Percentiles rank a stretch among this genome's conserved stretches.
phyloP scores from a whole-genome alignment of 2,329 filamentous ascomycete species.

The Trichoderma oligosporum region DNA sequence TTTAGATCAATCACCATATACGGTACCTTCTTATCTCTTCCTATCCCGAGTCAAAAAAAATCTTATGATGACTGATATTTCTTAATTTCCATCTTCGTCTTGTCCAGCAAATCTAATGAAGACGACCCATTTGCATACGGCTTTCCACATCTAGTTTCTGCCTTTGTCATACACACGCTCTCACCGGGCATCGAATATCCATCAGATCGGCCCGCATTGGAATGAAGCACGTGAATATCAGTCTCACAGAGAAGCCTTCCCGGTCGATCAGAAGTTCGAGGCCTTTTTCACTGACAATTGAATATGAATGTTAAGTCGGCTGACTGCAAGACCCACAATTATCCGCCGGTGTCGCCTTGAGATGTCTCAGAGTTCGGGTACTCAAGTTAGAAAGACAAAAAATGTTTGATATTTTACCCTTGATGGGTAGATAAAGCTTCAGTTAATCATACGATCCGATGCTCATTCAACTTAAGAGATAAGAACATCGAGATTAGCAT shows the following conservation, averaged over 20 bases:
- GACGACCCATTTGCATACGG: too few relatives aligned
- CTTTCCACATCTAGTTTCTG: too few relatives aligned
- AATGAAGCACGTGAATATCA: background rate
- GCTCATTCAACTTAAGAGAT: background rate
- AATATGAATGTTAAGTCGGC: background rate
- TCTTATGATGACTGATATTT: too few relatives aligned
- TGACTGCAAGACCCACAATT: conserved; percentile 13
- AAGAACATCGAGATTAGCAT: background rate
- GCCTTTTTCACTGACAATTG: background rate
- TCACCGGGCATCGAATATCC: background rate
- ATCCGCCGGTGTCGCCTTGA: conserved; percentile 12
- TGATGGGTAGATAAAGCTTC: background rate
- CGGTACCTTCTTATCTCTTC: too few relatives aligned
- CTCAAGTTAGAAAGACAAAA: background rate
- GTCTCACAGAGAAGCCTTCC: background rate
- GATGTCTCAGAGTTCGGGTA: conserved; percentile 1
- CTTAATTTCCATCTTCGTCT: too few relatives aligned
- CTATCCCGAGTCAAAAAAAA: too few relatives aligned
- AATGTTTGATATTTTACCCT: too few relatives aligned
- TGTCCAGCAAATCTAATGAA: too few relatives aligned
- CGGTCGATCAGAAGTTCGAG: background rate
- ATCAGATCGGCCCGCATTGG: background rate
- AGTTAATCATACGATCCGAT: background rate
- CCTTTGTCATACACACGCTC: too few relatives aligned
- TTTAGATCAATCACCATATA: too few relatives aligned